Conservation (phyloP, 805 yeast genomes). For the Zygotorulaspora sp. region DNA sequence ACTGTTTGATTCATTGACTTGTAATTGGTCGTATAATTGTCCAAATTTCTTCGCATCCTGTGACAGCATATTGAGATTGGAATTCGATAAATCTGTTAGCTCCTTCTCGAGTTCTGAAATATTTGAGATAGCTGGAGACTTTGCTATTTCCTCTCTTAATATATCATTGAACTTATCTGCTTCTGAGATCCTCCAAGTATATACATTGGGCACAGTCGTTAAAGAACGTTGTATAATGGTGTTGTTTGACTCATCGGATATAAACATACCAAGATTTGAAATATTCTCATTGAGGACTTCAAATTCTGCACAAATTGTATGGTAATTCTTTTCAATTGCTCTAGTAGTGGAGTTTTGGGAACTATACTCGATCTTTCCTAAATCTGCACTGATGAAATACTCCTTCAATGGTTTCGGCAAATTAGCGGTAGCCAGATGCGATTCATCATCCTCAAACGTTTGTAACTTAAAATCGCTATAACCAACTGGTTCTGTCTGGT, state of each 20-base stretch:
- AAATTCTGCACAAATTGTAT: conserved; percentile 34
- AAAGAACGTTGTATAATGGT: conserved; percentile 27
- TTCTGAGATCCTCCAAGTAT: conserved; percentile 40
- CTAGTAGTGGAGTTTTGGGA: conserved; percentile 17
- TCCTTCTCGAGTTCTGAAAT: conserved; percentile 6
- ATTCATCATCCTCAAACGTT: conserved; percentile 36
- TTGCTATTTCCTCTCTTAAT: conserved; percentile 1
- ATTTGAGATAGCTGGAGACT: background rate
- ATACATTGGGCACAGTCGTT: conserved; percentile 25
- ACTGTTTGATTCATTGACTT: conserved; percentile 9
- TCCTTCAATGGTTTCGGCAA: conserved; percentile 19
- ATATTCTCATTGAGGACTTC: conserved; percentile 33
- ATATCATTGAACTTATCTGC: conserved; percentile 15
- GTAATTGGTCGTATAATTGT: conserved; percentile 11
- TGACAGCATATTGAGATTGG: background rate
- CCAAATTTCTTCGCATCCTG: conserved; percentile 4
- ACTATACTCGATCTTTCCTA: conserved; percentile 10
- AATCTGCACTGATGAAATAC: conserved; percentile 24
- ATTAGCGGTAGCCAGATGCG: conserved; percentile 26
- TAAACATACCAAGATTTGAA: conserved; percentile 24
- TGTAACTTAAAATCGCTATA: conserved; percentile 15
- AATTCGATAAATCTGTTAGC: conserved; percentile 2
- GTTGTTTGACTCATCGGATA: conserved; percentile 34
- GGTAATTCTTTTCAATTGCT: conserved; percentile 28
- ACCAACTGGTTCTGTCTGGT: conserved; percentile 21